These are phyloP conservation scores for Scedosporium aurantiacum DNA, from an alignment of 2,329 filamentous ascomycete species.

Conservation along the genomic window DNA sequence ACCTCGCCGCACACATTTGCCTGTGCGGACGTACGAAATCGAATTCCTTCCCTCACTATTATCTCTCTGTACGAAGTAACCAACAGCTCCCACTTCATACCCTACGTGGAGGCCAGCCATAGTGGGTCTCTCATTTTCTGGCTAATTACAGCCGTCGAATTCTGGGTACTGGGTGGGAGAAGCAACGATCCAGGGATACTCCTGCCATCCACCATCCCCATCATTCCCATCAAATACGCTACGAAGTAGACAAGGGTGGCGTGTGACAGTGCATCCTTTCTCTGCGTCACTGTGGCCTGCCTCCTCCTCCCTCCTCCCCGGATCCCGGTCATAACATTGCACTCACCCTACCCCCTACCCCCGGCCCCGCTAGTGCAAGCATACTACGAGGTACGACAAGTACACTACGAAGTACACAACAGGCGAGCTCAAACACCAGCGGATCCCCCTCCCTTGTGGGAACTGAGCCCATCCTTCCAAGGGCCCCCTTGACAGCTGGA, in stretches of 20 bases:
- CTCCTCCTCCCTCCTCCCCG: neutral
- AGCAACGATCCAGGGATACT: neutral
- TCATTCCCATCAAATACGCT: neutral
- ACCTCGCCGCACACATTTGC: no score
- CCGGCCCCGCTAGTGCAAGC: neutral
- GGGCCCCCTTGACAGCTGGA: neutral
- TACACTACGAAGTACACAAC: neutral
- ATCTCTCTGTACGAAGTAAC: neutral
- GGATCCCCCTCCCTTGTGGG: neutral
- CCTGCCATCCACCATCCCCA: neutral
- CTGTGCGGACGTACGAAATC: no score
- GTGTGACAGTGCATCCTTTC: neutral
- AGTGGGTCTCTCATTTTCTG: conserved; percentile 2
- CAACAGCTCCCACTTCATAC: neutral
- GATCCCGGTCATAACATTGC: conserved; percentile 1
- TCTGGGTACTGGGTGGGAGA: neutral
- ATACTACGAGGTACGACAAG: neutral
- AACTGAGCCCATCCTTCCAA: neutral
- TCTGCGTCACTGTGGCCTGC: neutral
- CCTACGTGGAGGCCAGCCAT: neutral
- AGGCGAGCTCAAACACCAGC: neutral
- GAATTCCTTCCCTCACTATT: neutral
- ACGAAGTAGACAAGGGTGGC: no score
- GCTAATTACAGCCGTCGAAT: conserved; percentile 3
- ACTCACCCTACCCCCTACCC: neutral